phyloP scores from a whole-genome alignment of 2,329 filamentous ascomycete genomes.

The Metarhizium anisopliae region DNA sequence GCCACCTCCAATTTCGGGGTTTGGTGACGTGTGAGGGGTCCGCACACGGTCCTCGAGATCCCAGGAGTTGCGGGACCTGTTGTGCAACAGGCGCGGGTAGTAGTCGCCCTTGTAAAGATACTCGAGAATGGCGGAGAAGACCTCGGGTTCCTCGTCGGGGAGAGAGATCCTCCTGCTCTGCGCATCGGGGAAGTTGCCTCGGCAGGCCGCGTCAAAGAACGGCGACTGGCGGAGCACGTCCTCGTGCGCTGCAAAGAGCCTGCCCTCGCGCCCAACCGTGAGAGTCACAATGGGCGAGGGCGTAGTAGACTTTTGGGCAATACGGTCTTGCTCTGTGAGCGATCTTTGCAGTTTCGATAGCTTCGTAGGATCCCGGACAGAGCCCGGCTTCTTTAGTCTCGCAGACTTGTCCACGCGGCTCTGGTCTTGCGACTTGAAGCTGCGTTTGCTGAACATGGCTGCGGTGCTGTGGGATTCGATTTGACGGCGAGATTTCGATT shows the following conservation, averaged over 20 bases:
- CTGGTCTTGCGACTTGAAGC: conserved; percentile 68
- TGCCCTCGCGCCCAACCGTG: conserved; percentile 72
- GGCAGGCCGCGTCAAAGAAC: conserved; percentile 68
- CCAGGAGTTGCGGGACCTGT: conserved; percentile 81
- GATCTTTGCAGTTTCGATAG: conserved; percentile 79
- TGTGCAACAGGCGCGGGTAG: conserved; percentile 79
- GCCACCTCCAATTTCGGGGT: conserved; percentile 37
- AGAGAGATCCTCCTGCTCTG: conserved; percentile 72
- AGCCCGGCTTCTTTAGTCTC: conserved; percentile 59
- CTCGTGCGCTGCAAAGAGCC: conserved; percentile 91
- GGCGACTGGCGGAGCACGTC: conserved; percentile 80
- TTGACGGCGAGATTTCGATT: neutral
- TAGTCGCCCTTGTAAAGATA: conserved; percentile 97
- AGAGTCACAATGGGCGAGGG: conserved; percentile 76
- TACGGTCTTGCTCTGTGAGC: conserved; percentile 48
- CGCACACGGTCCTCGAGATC: conserved; percentile 62
- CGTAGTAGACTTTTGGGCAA: conserved; percentile 17
- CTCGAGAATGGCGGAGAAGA: conserved; percentile 89
- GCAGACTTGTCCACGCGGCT: conserved; percentile 76
- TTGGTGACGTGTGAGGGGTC: conserved; percentile 41
- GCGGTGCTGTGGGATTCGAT: conserved; percentile 17
- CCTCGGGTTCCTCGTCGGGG: conserved; percentile 73
- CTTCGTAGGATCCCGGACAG: conserved; percentile 65
- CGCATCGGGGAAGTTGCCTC: conserved; percentile 63
- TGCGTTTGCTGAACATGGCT: conserved; percentile 78